phyloP scores from a whole-genome alignment of 2,329 filamentous ascomycete species.

The Penicillium sumatraense region DNA sequence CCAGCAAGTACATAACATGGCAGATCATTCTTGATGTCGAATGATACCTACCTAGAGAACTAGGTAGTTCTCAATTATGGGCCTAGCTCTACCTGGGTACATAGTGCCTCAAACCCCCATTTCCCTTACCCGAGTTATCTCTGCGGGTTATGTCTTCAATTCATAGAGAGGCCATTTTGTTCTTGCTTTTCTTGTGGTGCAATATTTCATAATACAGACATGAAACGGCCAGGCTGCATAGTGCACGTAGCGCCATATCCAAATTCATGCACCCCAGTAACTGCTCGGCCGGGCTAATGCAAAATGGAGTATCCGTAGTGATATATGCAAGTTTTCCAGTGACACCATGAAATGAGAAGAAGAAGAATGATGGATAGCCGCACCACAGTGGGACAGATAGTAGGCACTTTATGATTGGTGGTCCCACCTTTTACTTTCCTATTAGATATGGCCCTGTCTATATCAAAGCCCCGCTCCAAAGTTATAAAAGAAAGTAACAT shows the following conservation, averaged over 20 bases:
- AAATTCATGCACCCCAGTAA: background rate
- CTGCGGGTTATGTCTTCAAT: background rate
- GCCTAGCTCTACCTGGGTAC: background rate
- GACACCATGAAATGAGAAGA: background rate
- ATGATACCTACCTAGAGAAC: no score
- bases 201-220: slow-evolving; percentile 1
- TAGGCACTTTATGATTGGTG: no score
- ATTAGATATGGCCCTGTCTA: no score
- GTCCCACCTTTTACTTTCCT: no score
- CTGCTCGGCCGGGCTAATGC: slow-evolving; percentile 9
- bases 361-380: background rate
- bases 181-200: no score
- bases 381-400: background rate
- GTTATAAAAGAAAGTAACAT: background rate
- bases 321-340: slow-evolving; percentile 13
- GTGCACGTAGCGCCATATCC: background rate
- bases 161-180: background rate
- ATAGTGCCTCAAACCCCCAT: background rate
- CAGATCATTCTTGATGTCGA: slow-evolving; percentile 1
- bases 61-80: background rate
- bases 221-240: background rate
- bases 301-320: background rate
- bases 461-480: no score
- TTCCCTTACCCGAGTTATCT: background rate
- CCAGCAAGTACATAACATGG: background rate